Evolutionary conservation across 108 stramenopile genomes (phyloP).

Genomic region (Fistulifera solaris): DNA sequence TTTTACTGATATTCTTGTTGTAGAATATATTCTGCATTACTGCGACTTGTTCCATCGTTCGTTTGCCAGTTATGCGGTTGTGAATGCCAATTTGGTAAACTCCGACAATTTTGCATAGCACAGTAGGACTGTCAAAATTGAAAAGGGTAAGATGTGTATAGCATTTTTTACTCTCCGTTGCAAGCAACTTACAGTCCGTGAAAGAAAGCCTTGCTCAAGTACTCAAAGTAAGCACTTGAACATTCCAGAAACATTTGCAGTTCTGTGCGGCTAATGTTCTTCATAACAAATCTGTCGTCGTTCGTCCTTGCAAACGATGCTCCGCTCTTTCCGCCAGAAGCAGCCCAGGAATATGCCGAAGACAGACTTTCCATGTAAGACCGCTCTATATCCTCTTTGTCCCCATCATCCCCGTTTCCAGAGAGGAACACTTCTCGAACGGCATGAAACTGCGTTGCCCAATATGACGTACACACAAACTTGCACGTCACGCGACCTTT

Average conservation of each 20-base stretch:
- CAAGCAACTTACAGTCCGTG: slow-evolving; percentile 58
- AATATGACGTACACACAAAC: slow-evolving; percentile 91
- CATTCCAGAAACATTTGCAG: slow-evolving; percentile 97
- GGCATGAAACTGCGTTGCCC: slow-evolving; percentile 95
- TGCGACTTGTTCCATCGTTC: slow-evolving; percentile 93
- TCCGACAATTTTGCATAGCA: slow-evolving; percentile 92
- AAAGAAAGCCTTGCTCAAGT: slow-evolving; percentile 91
- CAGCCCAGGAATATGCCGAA: slow-evolving; percentile 76
- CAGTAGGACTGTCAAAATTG: slow-evolving; percentile 50
- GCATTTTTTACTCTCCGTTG: not conserved
- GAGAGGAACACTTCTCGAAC: slow-evolving; percentile 83
- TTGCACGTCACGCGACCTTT: slow-evolving; percentile 86
- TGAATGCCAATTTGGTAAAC: slow-evolving; percentile 96
- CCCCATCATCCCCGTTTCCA: not conserved
- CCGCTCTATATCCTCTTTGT: slow-evolving; percentile 48
- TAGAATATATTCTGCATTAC: slow-evolving; percentile 95
- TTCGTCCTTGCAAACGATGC: slow-evolving; percentile 75
- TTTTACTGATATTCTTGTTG: slow-evolving; percentile 76
- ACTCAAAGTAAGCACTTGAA: slow-evolving; percentile 96
- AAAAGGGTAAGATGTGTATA: not conserved
- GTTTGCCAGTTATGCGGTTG: slow-evolving; percentile 87
- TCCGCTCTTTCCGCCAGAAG: slow-evolving; percentile 91
- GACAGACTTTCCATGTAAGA: slow-evolving; percentile 79
- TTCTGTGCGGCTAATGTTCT: slow-evolving; percentile 89
- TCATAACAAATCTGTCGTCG: slow-evolving; percentile 91